These are phyloP conservation scores for Salix suchowensis DNA, from an alignment of 345 rosid genomes.

Conservation along the genomic window DNA sequence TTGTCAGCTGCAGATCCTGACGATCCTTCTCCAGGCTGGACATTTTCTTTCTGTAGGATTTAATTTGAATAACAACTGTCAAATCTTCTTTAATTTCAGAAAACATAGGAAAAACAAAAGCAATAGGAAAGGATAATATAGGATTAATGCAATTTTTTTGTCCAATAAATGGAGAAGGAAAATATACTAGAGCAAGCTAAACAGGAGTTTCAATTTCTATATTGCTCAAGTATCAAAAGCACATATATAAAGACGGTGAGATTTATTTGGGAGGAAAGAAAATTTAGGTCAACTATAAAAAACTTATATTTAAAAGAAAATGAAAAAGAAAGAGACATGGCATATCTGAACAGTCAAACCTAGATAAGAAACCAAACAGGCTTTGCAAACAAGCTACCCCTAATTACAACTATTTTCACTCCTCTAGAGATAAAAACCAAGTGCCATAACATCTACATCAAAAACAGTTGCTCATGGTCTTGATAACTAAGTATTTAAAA, in stretches of 20 bases:
- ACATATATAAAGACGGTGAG: too few species aligned
- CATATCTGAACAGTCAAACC: background rate
- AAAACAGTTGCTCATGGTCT: too few species aligned
- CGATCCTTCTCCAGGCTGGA: conserved; percentile 83
- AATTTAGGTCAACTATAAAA: too few species aligned
- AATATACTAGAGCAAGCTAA: background rate
- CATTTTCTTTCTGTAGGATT: conserved; percentile 68
- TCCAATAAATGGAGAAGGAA: background rate
- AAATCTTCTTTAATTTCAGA: background rate
- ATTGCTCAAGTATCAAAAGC: too few species aligned
- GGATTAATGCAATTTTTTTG: background rate
- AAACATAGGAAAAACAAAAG: background rate
- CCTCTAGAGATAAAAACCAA: too few species aligned
- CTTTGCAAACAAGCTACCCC: too few species aligned
- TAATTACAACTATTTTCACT: too few species aligned
- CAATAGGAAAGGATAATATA: conserved; percentile 4
- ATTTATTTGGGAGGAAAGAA: too few species aligned
- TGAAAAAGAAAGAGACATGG: background rate
- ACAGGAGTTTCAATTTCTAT: too few species aligned
- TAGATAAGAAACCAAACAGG: background rate
- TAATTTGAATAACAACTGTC: background rate
- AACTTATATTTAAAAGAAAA: background rate
- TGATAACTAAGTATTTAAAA: background rate
- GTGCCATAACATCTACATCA: too few species aligned
- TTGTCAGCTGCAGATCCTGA: conserved; percentile 77